These are phyloP conservation scores for Lactarius hatsudake DNA, from an alignment of 768 basidiomycete species.

Conservation along the genomic window DNA sequence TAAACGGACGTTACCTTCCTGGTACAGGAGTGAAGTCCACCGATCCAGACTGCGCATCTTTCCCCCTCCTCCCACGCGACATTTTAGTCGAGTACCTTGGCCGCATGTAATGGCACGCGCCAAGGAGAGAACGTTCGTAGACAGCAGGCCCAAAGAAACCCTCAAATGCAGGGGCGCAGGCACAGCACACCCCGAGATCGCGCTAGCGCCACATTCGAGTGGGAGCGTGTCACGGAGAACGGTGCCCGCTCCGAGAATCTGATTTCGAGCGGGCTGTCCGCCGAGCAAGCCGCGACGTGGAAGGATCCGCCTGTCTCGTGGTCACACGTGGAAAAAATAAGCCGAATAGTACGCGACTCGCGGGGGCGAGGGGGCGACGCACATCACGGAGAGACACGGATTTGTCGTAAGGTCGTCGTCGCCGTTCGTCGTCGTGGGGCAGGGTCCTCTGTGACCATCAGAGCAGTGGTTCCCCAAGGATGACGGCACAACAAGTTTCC, in stretches of 20 bases:
- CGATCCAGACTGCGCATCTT: background rate
- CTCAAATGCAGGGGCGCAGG: background rate
- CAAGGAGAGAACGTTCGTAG: background rate
- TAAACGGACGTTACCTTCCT: background rate
- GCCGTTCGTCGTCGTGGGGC: background rate
- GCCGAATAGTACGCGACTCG: background rate
- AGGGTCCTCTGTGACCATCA: background rate
- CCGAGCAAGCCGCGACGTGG: background rate
- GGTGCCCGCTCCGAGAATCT: background rate
- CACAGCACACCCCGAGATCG: background rate
- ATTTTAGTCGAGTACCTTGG: background rate
- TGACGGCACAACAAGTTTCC: conserved; percentile 7
- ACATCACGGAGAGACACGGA: background rate
- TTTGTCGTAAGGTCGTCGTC: background rate
- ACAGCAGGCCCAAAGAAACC: background rate
- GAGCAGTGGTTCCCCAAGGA: background rate
- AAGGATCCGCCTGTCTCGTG: conserved; percentile 2
- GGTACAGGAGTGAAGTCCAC: background rate
- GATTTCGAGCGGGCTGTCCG: background rate
- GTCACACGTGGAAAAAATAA: background rate
- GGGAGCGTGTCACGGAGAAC: background rate
- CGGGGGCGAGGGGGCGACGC: background rate
- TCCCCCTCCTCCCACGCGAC: background rate
- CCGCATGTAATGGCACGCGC: background rate
- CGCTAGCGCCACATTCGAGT: background rate